Evolutionary conservation across 805 yeast species (phyloP), one percentile per base, ranked within the genome.

Genomic region (Metschnikowia picachoensis): DNA sequence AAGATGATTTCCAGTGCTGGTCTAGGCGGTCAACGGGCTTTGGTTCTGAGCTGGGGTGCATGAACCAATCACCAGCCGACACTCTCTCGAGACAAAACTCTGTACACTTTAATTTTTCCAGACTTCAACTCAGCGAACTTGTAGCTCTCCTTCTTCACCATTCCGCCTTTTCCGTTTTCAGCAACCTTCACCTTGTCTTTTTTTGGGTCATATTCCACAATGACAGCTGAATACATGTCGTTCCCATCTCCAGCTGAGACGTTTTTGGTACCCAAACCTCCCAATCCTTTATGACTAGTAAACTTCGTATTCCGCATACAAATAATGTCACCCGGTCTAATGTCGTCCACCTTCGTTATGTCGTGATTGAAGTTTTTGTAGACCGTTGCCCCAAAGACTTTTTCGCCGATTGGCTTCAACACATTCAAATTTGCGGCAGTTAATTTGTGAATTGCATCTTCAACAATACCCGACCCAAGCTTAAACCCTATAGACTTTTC

Each of bases 321-420:
- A 35, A 89, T 65, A 9, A 92, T 74, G 63, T 94, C 98, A 49
- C 99, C 99, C 0, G 95, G 83, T 39, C 78, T 74, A 44, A 90
- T 77, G 35, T 81, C 85, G 44, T 80, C 89, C 29, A 67, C 57
- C 53, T 77, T 81, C 13, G 74, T 66, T 7, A 80, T 76, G 44
- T 60, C 62, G 43, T 66, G 62, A 53, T 66, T 68, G 43, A 51
- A 45, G 53, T 77, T 85, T 52, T 73, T 69, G 65, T 83, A 90
- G 50, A 85, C 74, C 17, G 78, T 74, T n/a, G 77, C 83, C 34
- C 98, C 98, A 61, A 71, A 87, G 0, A 87, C 76, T 54, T 85
- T 80, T 32, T 67, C 62, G 0, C 89, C 95, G 39, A 87, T 76
- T 1, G 86, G 77, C 37, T 70, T 76, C 20, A 84, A 60, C 3